phyloP scores from a whole-genome alignment of 495 filamentous ascomycete genomes.

The Tuber calosporum region DNA sequence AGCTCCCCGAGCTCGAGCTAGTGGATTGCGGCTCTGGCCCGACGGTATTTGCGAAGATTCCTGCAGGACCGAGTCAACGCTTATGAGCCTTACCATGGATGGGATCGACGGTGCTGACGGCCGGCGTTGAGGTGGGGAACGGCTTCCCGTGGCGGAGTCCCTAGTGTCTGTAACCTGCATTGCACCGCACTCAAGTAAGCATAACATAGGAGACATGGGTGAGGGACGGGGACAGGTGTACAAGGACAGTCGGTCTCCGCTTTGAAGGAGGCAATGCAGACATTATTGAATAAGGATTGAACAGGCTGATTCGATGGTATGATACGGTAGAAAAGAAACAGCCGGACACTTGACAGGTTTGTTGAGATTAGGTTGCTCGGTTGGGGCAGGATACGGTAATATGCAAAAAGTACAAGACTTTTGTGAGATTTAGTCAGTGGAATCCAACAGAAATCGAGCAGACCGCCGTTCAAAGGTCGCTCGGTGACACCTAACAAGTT shows the following conservation, averaged over 20 bases:
- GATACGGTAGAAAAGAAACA: not conserved
- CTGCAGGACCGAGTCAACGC: conserved; percentile 91
- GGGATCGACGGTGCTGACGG: conserved; percentile 30
- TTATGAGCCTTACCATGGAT: conserved; percentile 60
- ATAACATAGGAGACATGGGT: not conserved
- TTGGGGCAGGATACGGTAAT: not conserved
- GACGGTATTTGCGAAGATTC: conserved; percentile 93
- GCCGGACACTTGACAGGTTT: not conserved
- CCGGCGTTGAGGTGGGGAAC: conserved; percentile 18
- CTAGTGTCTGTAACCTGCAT: conserved; percentile 44
- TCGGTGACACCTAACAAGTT: not conserved
- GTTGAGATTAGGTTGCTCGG: not conserved
- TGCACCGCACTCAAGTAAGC: not conserved
- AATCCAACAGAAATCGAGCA: not conserved
- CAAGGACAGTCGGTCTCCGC: conserved; percentile 40
- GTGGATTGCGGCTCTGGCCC: conserved; percentile 74
- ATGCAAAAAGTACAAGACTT: not conserved
- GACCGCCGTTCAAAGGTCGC: not conserved
- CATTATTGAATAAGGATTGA: conserved; percentile 14
- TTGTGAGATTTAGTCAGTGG: not conserved
- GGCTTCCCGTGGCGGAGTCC: conserved; percentile 33
- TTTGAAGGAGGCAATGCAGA: conserved; percentile 28
- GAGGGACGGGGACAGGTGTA: conserved; percentile 11
- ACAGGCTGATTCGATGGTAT: not conserved
- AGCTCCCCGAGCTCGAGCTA: conserved; percentile 49